Conservation (phyloP, 768 basidiomycete species). For the Phanerochaete carnosa region DNA sequence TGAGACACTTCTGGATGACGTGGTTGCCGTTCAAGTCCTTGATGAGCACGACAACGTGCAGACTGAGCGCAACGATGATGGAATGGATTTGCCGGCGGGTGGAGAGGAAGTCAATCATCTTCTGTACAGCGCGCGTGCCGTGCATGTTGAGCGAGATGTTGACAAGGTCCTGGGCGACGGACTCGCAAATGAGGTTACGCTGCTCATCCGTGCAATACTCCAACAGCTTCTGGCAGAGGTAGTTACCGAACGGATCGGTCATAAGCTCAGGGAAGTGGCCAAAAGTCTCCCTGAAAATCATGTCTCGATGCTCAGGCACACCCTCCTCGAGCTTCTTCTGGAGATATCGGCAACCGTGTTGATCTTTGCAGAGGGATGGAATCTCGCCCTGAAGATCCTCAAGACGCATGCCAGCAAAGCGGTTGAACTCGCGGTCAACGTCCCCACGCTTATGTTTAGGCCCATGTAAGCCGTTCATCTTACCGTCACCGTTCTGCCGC, state of each 20-base stretch:
- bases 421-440: constrained; percentile 92
- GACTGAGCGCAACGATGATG: constrained; percentile 92
- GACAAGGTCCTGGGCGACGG: constrained; percentile 95
- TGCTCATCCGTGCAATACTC: constrained; percentile 98
- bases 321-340: constrained; percentile 99
- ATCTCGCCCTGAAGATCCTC: constrained; percentile 97
- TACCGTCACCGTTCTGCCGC: constrained; percentile 58
- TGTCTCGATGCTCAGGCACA: constrained; percentile 92
- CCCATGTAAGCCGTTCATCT: constrained; percentile 89
- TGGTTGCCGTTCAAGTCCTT: constrained; percentile 98
- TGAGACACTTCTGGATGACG: constrained; percentile 98
- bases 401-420: constrained; percentile 92
- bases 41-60: constrained; percentile 98
- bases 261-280: constrained; percentile 97
- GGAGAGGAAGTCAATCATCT: constrained; percentile 99
- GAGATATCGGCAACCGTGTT: constrained; percentile 96
- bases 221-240: constrained; percentile 95
- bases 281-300: constrained; percentile 99
- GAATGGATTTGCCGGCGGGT: constrained; percentile 95
- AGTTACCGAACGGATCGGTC: constrained; percentile 99
- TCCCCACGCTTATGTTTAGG: constrained; percentile 95
- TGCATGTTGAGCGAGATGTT: constrained; percentile 99
- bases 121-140: constrained; percentile 98
- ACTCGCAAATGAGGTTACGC: constrained; percentile 94
- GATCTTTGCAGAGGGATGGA: constrained; percentile 92